phyloP scores from a whole-genome alignment of 805 yeast species.

The Scheffersomyces amazonensis region DNA sequence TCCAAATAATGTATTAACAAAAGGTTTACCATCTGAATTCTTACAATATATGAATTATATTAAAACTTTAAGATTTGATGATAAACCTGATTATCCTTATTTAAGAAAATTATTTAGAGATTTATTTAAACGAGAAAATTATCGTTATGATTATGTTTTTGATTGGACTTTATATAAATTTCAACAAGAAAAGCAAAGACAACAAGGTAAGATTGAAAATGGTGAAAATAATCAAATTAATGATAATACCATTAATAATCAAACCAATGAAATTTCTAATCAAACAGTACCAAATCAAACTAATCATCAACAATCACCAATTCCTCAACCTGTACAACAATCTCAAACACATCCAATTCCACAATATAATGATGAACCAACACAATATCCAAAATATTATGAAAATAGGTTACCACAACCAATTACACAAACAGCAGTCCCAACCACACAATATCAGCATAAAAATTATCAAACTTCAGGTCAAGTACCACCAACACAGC shows the following conservation, averaged over 20 bases:
- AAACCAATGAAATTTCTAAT: constrained; percentile 12
- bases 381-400: constrained; percentile 7
- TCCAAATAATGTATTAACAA: constrained; percentile 78
- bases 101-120: constrained; percentile 88
- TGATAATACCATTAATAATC: constrained; percentile 10
- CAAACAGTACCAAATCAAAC: constrained; percentile 17
- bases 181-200: constrained; percentile 56
- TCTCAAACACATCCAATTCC: constrained; percentile 12
- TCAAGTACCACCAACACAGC: constrained; percentile 16
- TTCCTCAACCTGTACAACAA: constrained; percentile 11
- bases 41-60: constrained; percentile 84
- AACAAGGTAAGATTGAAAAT: constrained; percentile 33
- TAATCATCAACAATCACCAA: constrained; percentile 1
- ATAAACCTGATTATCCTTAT: constrained; percentile 91
- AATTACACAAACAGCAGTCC: constrained; percentile 10
- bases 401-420: constrained; percentile 3
- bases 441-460: too few relatives aligned
- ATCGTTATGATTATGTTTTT: constrained; percentile 88
- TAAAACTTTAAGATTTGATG: constrained; percentile 88
- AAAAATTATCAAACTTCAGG: constrained; percentile 9
- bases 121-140: constrained; percentile 81
- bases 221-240: constrained; percentile 19
- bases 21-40: constrained; percentile 91
- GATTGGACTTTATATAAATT: constrained; percentile 94
- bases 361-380: constrained; percentile 20